Evolutionary conservation across 1,284 basidiomycete genomes (phyloP).

Genomic region (Cutaneotrichosporon spelunceum): DNA sequence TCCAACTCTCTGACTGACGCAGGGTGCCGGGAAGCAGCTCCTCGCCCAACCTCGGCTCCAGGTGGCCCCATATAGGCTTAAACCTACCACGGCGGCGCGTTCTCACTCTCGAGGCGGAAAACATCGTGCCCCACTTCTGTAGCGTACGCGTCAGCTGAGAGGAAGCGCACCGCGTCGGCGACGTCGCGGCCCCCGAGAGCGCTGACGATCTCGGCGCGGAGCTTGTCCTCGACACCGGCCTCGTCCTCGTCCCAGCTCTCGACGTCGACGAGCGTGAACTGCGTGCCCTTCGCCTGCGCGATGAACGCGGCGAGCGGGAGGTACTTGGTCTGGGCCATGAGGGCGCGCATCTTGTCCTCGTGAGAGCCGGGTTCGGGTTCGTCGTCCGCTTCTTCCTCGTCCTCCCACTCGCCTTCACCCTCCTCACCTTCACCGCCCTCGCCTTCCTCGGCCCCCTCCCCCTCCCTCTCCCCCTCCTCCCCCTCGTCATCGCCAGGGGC

Average conservation of each 20-base stretch:
- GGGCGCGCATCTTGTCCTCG: neutral
- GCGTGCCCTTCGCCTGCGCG: neutral
- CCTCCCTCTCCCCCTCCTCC: neutral
- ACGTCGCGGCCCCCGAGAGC: neutral
- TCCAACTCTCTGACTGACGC: too few species aligned
- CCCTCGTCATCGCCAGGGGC: constrained; percentile 2
- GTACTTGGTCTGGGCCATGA: constrained; percentile 8
- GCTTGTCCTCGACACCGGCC: neutral
- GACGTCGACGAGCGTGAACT: constrained; percentile 7
- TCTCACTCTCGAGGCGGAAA: neutral
- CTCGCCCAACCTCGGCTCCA: too few species aligned
- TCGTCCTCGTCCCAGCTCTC: constrained; percentile 9
- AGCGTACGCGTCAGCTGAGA: neutral
- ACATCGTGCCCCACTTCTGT: neutral
- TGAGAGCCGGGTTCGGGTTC: neutral
- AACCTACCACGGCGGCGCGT: neutral
- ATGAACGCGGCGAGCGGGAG: neutral
- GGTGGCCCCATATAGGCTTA: too few species aligned
- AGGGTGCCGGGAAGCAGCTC: too few species aligned
- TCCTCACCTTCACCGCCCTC: neutral
- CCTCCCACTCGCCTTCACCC: neutral
- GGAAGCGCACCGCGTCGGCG: neutral
- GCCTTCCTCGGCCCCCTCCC: neutral
- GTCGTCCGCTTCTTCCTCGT: neutral
- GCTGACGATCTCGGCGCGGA: constrained; percentile 1